phyloP scores from a whole-genome alignment of 1,284 basidiomycete genomes.

The Caloboletus inedulis region DNA sequence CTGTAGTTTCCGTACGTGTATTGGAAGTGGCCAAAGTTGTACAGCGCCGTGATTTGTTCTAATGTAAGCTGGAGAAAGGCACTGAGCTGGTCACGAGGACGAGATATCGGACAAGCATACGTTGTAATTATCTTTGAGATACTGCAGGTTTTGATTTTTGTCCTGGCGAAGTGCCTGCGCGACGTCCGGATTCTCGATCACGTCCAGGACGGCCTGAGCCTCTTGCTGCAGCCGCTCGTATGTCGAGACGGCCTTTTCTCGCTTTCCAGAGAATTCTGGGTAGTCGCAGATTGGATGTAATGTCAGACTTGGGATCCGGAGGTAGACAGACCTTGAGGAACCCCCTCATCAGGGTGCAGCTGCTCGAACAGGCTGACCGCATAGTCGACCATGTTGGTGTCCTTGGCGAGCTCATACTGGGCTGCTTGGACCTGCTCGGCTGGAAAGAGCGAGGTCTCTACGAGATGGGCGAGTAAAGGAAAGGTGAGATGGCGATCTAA shows the following conservation, averaged over 20 bases:
- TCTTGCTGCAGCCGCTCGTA: constrained; percentile 85
- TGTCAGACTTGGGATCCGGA: neutral
- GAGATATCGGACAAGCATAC: constrained; percentile 46
- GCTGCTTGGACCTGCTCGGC: constrained; percentile 76
- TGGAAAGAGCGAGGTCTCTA: constrained; percentile 70
- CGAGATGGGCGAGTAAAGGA: constrained; percentile 87
- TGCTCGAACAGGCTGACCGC: constrained; percentile 77
- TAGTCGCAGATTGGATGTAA: neutral
- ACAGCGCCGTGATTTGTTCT: constrained; percentile 94
- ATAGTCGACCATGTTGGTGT: constrained; percentile 96
- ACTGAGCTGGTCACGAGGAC: constrained; percentile 9
- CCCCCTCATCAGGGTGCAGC: constrained; percentile 65
- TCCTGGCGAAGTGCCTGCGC: constrained; percentile 89
- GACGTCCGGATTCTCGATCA: constrained; percentile 96
- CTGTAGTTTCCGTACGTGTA: constrained; percentile 97
- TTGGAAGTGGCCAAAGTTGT: constrained; percentile 98
- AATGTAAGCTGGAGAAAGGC: constrained; percentile 66
- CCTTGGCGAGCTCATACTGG: constrained; percentile 96
- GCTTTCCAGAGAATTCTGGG: constrained; percentile 78
- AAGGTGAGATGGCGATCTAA: constrained; percentile 94
- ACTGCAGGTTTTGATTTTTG: constrained; percentile 94
- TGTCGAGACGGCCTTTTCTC: constrained; percentile 77
- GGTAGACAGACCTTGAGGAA: constrained; percentile 55
- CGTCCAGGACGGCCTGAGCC: constrained; percentile 89
- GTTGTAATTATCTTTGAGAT: constrained; percentile 91